Conservation (phyloP, 306 rosid species). For the Coriaria nepalensis region DNA sequence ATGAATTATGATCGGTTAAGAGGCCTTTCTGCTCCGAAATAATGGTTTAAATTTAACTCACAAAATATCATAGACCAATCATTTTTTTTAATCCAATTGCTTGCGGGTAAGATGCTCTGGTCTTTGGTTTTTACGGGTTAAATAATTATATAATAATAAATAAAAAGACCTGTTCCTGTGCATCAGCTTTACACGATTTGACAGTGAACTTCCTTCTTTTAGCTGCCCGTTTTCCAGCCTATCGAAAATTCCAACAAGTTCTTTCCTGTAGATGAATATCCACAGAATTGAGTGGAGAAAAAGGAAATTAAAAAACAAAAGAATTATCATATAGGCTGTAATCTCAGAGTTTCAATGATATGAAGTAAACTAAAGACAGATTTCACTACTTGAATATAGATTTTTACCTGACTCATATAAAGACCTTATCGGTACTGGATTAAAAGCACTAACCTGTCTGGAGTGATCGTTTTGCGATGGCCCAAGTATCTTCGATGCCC, state of each 20-base stretch:
- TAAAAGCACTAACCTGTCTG: constrained; percentile 48
- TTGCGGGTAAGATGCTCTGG: too few relatives aligned
- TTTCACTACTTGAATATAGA: too few relatives aligned
- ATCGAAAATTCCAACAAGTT: constrained; percentile 67
- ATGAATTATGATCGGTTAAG: constrained; percentile 11
- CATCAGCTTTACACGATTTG: constrained; percentile 49
- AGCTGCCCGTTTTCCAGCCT: constrained; percentile 54
- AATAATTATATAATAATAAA: background rate
- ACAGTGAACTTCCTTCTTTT: constrained; percentile 36
- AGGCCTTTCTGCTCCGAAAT: background rate
- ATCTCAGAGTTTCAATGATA: too few relatives aligned
- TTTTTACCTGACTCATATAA: too few relatives aligned
- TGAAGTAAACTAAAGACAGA: too few relatives aligned
- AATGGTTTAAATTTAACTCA: too few relatives aligned
- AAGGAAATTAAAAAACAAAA: constrained; percentile 3
- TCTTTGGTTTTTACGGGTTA: too few relatives aligned
- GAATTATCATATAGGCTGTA: too few relatives aligned
- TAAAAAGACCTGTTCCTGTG: constrained; percentile 54
- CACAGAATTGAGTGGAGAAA: constrained; percentile 7
- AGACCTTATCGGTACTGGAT: too few relatives aligned
- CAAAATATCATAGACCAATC: too few relatives aligned
- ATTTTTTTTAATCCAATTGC: background rate
- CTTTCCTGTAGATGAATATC: constrained; percentile 45
- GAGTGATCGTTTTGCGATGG: constrained; percentile 74
- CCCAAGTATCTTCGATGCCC: constrained; percentile 90